Evolutionary conservation across 768 basidiomycete species (phyloP).

Genomic region (Leccinellum albellum): DNA sequence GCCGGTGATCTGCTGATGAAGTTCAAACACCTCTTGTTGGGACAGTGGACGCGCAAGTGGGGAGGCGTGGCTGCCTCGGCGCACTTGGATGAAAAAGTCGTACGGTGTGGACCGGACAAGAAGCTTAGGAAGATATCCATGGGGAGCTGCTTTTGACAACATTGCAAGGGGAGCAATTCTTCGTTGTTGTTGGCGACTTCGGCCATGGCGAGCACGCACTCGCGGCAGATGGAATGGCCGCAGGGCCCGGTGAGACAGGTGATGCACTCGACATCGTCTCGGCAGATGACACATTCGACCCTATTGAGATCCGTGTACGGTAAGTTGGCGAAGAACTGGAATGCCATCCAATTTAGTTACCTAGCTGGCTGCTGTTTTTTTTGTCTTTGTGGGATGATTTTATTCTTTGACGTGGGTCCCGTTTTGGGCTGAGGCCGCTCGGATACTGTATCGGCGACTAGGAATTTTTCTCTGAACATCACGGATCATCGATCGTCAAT

Average conservation of each 20-base stretch:
- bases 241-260: slow-evolving; percentile 38
- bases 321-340: neutral
- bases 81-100: slow-evolving; percentile 39
- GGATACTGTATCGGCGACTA: slow-evolving; percentile 3
- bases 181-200: slow-evolving; percentile 44
- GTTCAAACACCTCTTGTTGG: slow-evolving; percentile 42
- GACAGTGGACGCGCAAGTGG: slow-evolving; percentile 47
- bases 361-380: neutral
- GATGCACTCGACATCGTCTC: slow-evolving; percentile 26
- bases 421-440: neutral
- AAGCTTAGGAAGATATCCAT: slow-evolving; percentile 27
- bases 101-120: slow-evolving; percentile 27
- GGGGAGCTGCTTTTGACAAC: slow-evolving; percentile 42
- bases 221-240: slow-evolving; percentile 45
- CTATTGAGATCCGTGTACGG: slow-evolving; percentile 1
- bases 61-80: slow-evolving; percentile 44
- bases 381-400: too few relatives aligned
- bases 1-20: slow-evolving; percentile 46
- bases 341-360: neutral
- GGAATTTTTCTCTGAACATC: slow-evolving; percentile 7
- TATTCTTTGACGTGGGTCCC: neutral
- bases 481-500: too few relatives aligned
- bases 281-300: slow-evolving; percentile 39
- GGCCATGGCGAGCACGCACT: slow-evolving; percentile 42
- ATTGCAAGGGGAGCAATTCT: slow-evolving; percentile 48